Evolutionary conservation across 129 eudicot species (phyloP).

Genomic region (Deinandra increscens): DNA sequence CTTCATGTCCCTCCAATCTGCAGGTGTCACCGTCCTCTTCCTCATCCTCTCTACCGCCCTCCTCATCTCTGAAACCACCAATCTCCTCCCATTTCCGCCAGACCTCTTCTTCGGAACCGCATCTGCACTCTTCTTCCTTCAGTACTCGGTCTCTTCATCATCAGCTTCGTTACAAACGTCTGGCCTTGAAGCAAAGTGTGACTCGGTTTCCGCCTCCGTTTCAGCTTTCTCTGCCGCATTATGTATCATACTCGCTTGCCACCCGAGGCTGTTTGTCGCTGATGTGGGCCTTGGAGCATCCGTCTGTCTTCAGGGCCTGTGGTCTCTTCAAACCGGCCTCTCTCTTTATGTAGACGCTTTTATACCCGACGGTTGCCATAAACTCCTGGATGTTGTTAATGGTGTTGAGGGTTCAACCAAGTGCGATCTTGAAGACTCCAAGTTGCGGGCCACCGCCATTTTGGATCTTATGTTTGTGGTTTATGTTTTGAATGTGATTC

Average conservation of each 20-base stretch:
- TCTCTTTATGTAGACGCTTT: slow-evolving; percentile 80
- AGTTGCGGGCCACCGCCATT: slow-evolving; percentile 73
- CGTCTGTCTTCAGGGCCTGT: slow-evolving; percentile 67
- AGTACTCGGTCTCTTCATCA: slow-evolving; percentile 52
- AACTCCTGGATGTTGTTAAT: slow-evolving; percentile 70
- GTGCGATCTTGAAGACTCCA: slow-evolving; percentile 82
- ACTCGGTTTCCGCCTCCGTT: slow-evolving; percentile 53
- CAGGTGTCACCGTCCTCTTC: slow-evolving; percentile 62
- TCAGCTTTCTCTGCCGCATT: slow-evolving; percentile 54
- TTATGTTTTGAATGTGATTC: slow-evolving; percentile 57
- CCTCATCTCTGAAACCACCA: slow-evolving; percentile 59
- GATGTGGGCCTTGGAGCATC: slow-evolving; percentile 65
- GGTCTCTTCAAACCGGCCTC: slow-evolving; percentile 80
- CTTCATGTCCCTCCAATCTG: slow-evolving; percentile 74
- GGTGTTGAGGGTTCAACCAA: slow-evolving; percentile 91
- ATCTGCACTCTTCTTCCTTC: slow-evolving; percentile 65
- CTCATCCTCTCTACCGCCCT: slow-evolving; percentile 51
- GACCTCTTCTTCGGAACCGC: slow-evolving; percentile 74
- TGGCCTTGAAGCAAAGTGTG: slow-evolving; percentile 72
- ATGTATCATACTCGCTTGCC: slow-evolving; percentile 60
- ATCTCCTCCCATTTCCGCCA: slow-evolving; percentile 55
- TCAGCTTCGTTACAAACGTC: slow-evolving; percentile 57
- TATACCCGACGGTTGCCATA: slow-evolving; percentile 87
- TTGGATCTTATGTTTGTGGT: slow-evolving; percentile 73
- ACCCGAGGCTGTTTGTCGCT: slow-evolving; percentile 62